A percentile compares a stretch with the other conserved stretches of the same genome.
These are phyloP conservation scores for Perilla frutescens DNA, from an alignment of 257 asterid genomes.

Conservation along the genomic window DNA sequence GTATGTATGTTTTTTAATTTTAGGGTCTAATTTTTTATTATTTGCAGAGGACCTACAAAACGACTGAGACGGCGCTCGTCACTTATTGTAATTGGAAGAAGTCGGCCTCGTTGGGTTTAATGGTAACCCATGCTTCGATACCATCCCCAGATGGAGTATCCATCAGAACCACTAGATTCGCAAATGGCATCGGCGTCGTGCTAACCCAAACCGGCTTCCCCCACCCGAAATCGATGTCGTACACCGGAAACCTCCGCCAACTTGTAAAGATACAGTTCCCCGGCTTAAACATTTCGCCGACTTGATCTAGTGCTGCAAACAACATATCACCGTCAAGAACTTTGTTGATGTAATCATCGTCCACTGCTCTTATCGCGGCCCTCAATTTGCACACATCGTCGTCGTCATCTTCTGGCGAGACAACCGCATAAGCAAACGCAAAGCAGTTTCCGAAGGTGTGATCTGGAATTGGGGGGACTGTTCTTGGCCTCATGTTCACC, in stretches of 20 bases:
- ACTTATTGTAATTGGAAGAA: neutral
- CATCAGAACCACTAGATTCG: neutral
- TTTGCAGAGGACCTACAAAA: too few relatives aligned
- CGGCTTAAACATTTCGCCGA: neutral
- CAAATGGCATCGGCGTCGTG: neutral
- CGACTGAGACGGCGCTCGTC: too few relatives aligned
- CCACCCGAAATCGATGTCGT: too few relatives aligned
- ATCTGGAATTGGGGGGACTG: too few relatives aligned
- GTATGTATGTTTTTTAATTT: too few relatives aligned
- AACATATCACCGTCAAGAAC: neutral
- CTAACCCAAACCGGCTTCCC: neutral
- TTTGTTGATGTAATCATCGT: neutral
- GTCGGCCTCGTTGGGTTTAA: neutral
- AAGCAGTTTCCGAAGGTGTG: too few relatives aligned
- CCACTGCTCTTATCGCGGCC: neutral
- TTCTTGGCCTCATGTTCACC: too few relatives aligned
- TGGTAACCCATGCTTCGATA: slow-evolving; percentile 8
- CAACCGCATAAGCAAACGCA: too few relatives aligned
- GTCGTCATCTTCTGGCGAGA: too few relatives aligned
- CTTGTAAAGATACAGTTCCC: neutral
- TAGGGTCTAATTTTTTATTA: too few relatives aligned
- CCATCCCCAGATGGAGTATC: neutral
- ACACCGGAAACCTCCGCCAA: too few relatives aligned
- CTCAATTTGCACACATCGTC: neutral
- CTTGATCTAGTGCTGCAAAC: too few relatives aligned